Percentiles rank a stretch among this genome's conserved stretches.
These are phyloP conservation scores for Magnolia changhungtana DNA, from an alignment of 164 flowering plant genomes.

Conservation along the genomic window DNA sequence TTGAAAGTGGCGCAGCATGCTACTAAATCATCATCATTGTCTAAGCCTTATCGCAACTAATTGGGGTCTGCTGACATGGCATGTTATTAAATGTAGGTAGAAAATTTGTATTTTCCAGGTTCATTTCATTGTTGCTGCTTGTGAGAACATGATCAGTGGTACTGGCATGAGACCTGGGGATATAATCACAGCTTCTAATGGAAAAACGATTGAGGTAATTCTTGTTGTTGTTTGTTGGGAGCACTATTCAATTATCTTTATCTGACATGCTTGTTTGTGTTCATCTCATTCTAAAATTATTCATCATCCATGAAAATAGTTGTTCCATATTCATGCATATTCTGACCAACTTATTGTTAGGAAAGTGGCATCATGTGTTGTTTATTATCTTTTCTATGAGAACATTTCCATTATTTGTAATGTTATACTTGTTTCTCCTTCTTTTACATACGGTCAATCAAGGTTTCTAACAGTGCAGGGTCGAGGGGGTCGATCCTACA, in stretches of 20 bases:
- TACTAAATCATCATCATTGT: too few relatives aligned
- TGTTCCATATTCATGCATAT: too few relatives aligned
- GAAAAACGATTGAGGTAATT: conserved; percentile 88
- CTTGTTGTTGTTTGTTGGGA: background rate
- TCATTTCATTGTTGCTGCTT: conserved; percentile 85
- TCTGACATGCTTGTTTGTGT: background rate
- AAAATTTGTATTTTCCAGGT: conserved; percentile 32
- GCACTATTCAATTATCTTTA: background rate
- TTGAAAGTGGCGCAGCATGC: too few relatives aligned
- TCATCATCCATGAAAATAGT: background rate
- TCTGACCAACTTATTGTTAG: too few relatives aligned
- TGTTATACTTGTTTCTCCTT: too few relatives aligned
- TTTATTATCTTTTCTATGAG: too few relatives aligned
- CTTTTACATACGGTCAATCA: too few relatives aligned
- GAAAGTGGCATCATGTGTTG: too few relatives aligned
- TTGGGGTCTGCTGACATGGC: background rate
- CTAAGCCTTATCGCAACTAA: background rate
- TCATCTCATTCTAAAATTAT: background rate
- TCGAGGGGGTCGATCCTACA: too few relatives aligned
- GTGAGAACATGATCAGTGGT: conserved; percentile 98
- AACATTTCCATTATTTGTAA: too few relatives aligned
- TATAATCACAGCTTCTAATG: conserved; percentile 84
- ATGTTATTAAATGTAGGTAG: background rate
- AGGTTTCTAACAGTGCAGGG: too few relatives aligned
- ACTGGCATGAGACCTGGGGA: conserved; percentile 98